Base-by-base conservation (phyloP, 306 rosid genomes). In the Ceratonia siliqua region DNA sequence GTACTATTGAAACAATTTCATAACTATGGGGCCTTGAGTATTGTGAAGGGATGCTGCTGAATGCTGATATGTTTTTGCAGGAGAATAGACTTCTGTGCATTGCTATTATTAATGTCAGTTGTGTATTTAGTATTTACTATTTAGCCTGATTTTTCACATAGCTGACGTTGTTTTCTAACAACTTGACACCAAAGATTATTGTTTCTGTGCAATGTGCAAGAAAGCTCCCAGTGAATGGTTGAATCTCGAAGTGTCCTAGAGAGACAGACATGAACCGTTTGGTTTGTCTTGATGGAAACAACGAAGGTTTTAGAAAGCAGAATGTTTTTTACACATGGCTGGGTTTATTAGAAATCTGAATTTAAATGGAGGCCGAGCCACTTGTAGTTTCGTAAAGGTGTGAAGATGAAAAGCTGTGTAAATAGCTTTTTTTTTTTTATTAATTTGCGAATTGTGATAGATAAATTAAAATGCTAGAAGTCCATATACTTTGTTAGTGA, bases 41-140 rank as follows among this genome's bases (percentile, higher is more conserved):
- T 46, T 56, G 68, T 42, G 36, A 56, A 8, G 56, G 70, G 41
- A 65, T 79, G 74, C 36, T 65, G 39, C 36, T 64, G 52, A 41
- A 22, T 39, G 50, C 21, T 65, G 13, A 41, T 13, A 3, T 22
- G 6, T 14, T 39, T 36, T 9, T 20, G 32, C 30, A 5, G 68
- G 27, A 38, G 46, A 45, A 17, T 36, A 24, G 70, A 64, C 70
- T 64, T 41, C 2, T 24, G 8, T 21, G 70, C 53, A 2, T 39
- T 22, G 70, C 30, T 11, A 41, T 25, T 14, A 39, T n/a, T 10
- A 36, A 18, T n/a, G 15, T 0, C 55, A n/a, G 8, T 38, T 38
- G 8, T 9, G 5, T 38, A 6, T 6, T 38, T 2, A 1, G 43
- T 9, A 28, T 28, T 28, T 28, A 28, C 32, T 4, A 28, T 13